These are phyloP conservation scores for Cryphonectria nitschkei DNA, from an alignment of 2,329 filamentous ascomycete species.

Conservation along the genomic window DNA sequence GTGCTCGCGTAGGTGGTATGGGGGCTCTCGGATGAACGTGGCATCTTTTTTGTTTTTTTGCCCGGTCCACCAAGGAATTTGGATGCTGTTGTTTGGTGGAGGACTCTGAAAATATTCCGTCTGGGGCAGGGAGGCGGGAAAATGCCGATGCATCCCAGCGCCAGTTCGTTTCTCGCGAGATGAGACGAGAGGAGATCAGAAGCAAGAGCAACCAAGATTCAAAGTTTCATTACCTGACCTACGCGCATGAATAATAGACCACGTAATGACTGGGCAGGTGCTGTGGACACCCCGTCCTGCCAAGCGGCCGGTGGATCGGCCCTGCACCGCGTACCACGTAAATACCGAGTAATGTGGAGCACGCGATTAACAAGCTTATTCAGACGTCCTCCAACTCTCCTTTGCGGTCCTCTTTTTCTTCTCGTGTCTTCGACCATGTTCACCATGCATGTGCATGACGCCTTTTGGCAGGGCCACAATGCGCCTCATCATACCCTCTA, in stretches of 20 bases:
- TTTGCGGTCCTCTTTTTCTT: not conserved
- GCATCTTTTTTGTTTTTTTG: not conserved
- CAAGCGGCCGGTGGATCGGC: not conserved
- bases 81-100: not conserved
- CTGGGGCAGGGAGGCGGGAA: not conserved
- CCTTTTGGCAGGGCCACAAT: not conserved
- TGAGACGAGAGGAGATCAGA: not conserved
- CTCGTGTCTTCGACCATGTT: too few species aligned
- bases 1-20: not conserved
- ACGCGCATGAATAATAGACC: not conserved
- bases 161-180: not conserved
- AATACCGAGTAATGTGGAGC: not conserved
- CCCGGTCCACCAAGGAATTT: not conserved
- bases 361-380: constrained; percentile 4
- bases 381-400: not conserved
- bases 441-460: not conserved
- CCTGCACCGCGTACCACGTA: not conserved
- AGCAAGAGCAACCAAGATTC: not conserved
- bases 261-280: not conserved
- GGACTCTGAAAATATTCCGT: not conserved
- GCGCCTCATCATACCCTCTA: not conserved
- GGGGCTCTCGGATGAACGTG: not conserved
- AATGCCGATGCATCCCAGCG: not conserved
- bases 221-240: not conserved
- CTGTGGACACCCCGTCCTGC: not conserved